Evolutionary conservation across 208 protist genomes (phyloP).

Genomic region (Acanthamoeba sp.): DNA sequence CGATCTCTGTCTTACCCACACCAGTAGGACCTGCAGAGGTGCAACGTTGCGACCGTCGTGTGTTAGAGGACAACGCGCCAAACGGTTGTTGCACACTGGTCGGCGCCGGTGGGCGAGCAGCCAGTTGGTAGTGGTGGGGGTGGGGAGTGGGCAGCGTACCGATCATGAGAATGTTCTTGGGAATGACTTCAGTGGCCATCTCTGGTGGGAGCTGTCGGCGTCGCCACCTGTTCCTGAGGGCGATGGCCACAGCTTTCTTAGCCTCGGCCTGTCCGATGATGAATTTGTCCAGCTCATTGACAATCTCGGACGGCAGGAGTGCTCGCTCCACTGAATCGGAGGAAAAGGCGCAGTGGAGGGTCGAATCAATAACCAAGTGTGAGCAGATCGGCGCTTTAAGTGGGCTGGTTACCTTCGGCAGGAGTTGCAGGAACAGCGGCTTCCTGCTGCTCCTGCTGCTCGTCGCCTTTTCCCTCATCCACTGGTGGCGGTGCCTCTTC

Average conservation of each 20-base stretch:
- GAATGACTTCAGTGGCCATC: slow-evolving; percentile 81
- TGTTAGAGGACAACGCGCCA: too few relatives aligned
- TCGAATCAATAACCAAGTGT: too few relatives aligned
- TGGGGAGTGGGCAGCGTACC: not conserved
- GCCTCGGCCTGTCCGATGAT: slow-evolving; percentile 97
- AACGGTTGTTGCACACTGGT: too few relatives aligned
- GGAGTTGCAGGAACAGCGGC: not conserved
- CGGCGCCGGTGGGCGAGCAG: too few relatives aligned
- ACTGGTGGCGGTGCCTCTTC: not conserved
- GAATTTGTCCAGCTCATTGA: slow-evolving; percentile 95
- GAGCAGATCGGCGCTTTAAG: too few relatives aligned
- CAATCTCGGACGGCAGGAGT: slow-evolving; percentile 94
- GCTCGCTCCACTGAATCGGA: not conserved
- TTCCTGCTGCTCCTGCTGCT: not conserved
- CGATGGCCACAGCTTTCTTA: slow-evolving; percentile 97
- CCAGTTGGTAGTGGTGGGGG: too few relatives aligned
- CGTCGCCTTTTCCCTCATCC: not conserved
- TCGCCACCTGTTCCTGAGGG: slow-evolving; percentile 87
- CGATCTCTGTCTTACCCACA: slow-evolving; percentile 94
- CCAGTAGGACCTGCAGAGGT: slow-evolving; percentile 89
- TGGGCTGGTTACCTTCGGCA: not conserved
- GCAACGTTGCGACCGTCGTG: too few relatives aligned
- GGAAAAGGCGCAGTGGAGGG: too few relatives aligned
- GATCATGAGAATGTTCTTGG: slow-evolving; percentile 92
- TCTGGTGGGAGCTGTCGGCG: slow-evolving; percentile 75